A percentile compares a stretch with the other conserved stretches of the same genome.
phyloP scores from a whole-genome alignment of 2,329 filamentous ascomycete genomes.

The Aspergillus versicolor region DNA sequence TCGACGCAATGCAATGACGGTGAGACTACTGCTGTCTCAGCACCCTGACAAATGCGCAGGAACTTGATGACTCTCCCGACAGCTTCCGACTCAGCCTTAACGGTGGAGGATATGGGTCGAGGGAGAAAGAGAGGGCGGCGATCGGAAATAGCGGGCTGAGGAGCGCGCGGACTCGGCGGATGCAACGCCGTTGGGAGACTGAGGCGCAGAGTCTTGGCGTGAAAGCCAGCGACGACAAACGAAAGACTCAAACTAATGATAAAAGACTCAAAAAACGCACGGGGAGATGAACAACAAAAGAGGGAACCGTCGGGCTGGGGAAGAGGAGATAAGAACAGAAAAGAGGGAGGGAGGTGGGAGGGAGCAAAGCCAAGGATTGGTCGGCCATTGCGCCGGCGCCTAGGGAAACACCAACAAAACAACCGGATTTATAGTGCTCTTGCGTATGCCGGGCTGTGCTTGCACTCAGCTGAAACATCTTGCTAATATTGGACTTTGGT shows the following conservation, averaged over 20 bases:
- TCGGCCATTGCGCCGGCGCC: not conserved
- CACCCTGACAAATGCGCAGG: not conserved
- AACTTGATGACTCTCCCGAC: slow-evolving; percentile 1
- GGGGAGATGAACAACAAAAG: not conserved
- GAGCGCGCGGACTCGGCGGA: not conserved
- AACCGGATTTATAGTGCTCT: not conserved
- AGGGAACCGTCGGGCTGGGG: not conserved
- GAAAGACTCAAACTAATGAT: not conserved
- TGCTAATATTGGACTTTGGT: not conserved
- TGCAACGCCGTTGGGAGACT: not conserved
- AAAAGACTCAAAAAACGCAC: not conserved
- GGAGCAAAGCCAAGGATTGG: not conserved
- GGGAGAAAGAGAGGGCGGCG: not conserved
- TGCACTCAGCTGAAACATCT: not conserved
- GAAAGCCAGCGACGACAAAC: not conserved
- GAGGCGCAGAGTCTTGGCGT: slow-evolving; percentile 15
- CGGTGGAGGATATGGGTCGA: not conserved
- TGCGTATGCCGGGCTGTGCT: not conserved
- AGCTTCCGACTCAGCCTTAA: slow-evolving; percentile 8
- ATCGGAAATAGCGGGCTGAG: not conserved
- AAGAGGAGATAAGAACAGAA: not conserved
- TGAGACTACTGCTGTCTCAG: not conserved
- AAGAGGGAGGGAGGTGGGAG: not conserved
- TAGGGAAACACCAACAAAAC: not conserved
- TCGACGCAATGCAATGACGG: not conserved